A percentile compares a stretch with the other conserved stretches of the same genome.
Conservation (phyloP, 2,329 filamentous ascomycete species). For the Setomelanomma holmii region DNA sequence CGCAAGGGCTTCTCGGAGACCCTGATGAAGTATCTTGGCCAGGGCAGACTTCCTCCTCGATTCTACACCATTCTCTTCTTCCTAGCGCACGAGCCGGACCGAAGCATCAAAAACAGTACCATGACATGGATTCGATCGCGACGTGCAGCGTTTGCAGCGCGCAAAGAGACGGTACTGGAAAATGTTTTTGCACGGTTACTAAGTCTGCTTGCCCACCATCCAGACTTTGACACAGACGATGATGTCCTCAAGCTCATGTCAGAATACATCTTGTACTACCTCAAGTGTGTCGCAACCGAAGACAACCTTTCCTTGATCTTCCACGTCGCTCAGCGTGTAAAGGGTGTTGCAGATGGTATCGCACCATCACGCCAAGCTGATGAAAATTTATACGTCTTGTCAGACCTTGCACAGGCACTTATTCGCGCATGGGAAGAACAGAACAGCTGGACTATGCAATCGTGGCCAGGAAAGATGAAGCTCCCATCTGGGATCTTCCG, state of each 20-base stretch:
- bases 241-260: conserved; percentile 81
- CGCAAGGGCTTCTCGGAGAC: conserved; percentile 81
- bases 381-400: conserved; percentile 82
- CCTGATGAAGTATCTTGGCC: conserved; percentile 87
- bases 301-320: conserved; percentile 88
- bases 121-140: conserved; percentile 90
- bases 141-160: conserved; percentile 67
- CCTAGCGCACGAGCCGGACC: conserved; percentile 85
- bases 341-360: conserved; percentile 85
- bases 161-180: conserved; percentile 72
- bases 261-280: conserved; percentile 88
- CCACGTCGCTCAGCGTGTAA: conserved; percentile 90
- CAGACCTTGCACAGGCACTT: conserved; percentile 82
- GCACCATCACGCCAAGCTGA: conserved; percentile 61
- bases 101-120: conserved; percentile 74
- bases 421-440: conserved; percentile 87
- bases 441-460: conserved; percentile 84
- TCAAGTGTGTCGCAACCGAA: conserved; percentile 81
- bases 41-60: conserved; percentile 71
- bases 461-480: conserved; percentile 80
- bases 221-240: conserved; percentile 73
- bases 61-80: conserved; percentile 93
- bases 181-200: conserved; percentile 81
- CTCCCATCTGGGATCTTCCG: conserved; percentile 81
- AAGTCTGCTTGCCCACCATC: conserved; percentile 90